Base-by-base conservation (phyloP, 306 rosid genomes). In the Vigna trinervia region DNA sequence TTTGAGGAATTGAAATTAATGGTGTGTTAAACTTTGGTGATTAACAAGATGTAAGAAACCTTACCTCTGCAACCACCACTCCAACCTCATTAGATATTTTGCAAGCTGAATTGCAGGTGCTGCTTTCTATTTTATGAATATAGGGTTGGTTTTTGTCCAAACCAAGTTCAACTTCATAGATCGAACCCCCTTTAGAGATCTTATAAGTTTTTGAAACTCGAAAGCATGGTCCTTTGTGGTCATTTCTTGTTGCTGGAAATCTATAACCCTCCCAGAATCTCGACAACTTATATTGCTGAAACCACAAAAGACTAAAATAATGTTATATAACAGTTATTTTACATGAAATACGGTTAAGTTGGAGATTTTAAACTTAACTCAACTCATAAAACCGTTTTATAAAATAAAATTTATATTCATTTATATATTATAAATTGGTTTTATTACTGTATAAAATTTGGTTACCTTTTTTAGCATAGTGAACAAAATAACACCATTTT, bases 201-300 rank as follows among this genome's bases (percentile, higher is more conserved):
- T 75, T 68, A 23, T 82, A 60, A 48, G 43, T 43, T 78, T 87
- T 77, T 38, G 81, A 65, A 8, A 88, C 89, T 78, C 80, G 66
- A 84, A 92, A 92, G 50, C 86, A 58, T 69, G 87, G 87, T 79
- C 57, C 77, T 69, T 88, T 79, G 2, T 48, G 74, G n/a, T 61
- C 82, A 9, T 51, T 74, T 48, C 76, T 85, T 54, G 80, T 75
- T 32, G 38, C 76, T 6, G 78, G 79, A 46, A 72, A 86, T 74
- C 88, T 88, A 62, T 87, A 82, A 38, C 95, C 97, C 81, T 89
- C 91, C 95, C 95, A 90, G 48, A 50, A 48, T 75, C 74, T 84
- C 30, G 80, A 83, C 17, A 88, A 56, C 46, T 75, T 87, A 50
- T 62, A 66, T 81, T 81, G 86, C 95, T 92, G 74, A 66, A 67